These are phyloP conservation scores for Gossypium anomalum DNA, from an alignment of 345 rosid genomes.

Conservation along the genomic window DNA sequence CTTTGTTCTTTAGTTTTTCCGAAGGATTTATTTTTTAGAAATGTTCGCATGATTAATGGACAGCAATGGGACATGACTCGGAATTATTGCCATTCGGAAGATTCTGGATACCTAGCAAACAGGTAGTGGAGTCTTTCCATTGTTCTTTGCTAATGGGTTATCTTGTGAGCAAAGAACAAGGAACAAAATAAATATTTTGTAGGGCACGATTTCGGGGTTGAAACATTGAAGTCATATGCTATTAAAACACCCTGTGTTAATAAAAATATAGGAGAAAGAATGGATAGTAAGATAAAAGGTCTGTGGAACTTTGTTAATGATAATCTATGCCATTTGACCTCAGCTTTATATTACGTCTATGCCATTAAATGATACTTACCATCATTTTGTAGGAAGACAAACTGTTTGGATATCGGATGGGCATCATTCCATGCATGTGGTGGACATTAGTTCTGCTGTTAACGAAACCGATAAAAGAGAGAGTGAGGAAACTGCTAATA, in stretches of 20 bases:
- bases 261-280: not conserved
- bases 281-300: not conserved
- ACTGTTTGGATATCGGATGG: constrained; percentile 74
- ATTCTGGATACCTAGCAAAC: not conserved
- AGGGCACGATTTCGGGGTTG: not conserved
- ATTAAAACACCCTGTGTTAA: not conserved
- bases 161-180: not conserved
- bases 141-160: not conserved
- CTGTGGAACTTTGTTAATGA: not conserved
- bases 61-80: not conserved
- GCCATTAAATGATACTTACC: constrained; percentile 16
- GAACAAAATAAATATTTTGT: not conserved
- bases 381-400: constrained; percentile 47
- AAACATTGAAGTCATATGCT: not conserved
- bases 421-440: constrained; percentile 45
- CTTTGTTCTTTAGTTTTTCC: constrained; percentile 11
- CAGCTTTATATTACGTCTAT: not conserved
- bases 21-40: constrained; percentile 3
- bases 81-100: not conserved
- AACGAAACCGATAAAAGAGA: constrained; percentile 39
- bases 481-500: constrained; percentile 29
- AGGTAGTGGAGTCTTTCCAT: not conserved
- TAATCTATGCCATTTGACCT: not conserved
- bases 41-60: not conserved
- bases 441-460: constrained; percentile 38